Conservation (phyloP, 2,329 filamentous ascomycete species). For the Nectriaceae sp. region DNA sequence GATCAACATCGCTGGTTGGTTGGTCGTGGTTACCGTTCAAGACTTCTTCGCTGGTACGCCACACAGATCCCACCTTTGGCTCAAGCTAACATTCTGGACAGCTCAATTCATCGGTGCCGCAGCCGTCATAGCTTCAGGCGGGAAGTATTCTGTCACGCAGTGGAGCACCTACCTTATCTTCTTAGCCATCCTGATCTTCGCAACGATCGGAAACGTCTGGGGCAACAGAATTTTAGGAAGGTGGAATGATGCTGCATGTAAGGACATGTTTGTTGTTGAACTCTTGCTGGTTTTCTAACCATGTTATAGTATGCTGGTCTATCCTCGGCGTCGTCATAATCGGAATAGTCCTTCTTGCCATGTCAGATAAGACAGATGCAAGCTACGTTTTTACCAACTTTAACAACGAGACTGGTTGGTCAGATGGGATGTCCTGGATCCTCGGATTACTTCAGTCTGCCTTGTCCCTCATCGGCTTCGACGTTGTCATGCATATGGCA, state of each 20-base stretch:
- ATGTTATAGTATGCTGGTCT: conserved; percentile 37
- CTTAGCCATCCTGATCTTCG: conserved; percentile 24
- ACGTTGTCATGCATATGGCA: conserved; percentile 60
- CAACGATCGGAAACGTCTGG: conserved; percentile 38
- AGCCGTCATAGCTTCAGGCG: neutral
- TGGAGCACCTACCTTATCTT: conserved; percentile 36
- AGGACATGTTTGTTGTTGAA: conserved; percentile 13
- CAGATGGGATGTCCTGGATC: conserved; percentile 56
- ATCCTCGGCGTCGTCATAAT: conserved; percentile 40
- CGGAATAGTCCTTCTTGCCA: conserved; percentile 41
- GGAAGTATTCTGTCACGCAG: neutral
- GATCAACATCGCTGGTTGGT: conserved; percentile 48
- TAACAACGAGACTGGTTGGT: conserved; percentile 48
- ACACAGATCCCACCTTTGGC: neutral
- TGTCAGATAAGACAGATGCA: conserved; percentile 37
- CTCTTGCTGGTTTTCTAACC: neutral
- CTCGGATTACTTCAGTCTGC: conserved; percentile 57
- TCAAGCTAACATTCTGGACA: neutral
- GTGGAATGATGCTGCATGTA: conserved; percentile 43
- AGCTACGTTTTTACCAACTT: conserved; percentile 49
- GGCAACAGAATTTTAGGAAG: conserved; percentile 41
- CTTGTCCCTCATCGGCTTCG: conserved; percentile 52
- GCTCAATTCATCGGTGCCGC: neutral
- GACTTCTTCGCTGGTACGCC: conserved; percentile 43
- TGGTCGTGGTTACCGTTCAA: conserved; percentile 45